Base-by-base conservation (phyloP, 257 asterid species). In the Solanum neorickii region DNA sequence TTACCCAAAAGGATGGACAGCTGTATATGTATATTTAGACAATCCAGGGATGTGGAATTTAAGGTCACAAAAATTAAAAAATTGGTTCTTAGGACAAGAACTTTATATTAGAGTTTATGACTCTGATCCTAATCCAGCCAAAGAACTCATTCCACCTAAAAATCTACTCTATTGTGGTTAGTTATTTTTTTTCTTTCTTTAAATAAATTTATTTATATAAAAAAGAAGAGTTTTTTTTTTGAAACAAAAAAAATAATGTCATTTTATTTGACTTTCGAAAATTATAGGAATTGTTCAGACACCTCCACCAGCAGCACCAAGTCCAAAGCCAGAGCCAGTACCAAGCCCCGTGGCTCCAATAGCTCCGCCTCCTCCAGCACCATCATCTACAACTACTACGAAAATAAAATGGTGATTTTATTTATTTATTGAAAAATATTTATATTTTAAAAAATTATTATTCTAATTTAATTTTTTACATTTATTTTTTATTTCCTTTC, bases 21-120 rank as follows among this genome's bases (percentile, higher is more conserved):
- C 98, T 29, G 93, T 93, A 18, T 95, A 90, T 46, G 96, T 89
- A 68, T 94, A 91, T 86, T 68, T 95, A 84, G 97, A 94, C 83
- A 95, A 95, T 77, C 95, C 96, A n/a, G 98, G 98, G 47, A 95
- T 95, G 95, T 95, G 98, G 98, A 95, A 95, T 87, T 88, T 95
- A 87, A 94, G 98, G 90, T 94, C 98, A 70, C 95, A 95, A 87
- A 87, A 90, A 41, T 68, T 94, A 37, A 78, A 84, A 82, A 84
- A 87, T 27, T 94, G 96, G 98, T 94, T 90, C 59, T 88, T 92
- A 37, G 98, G 98, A 13, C 95, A 94, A 90, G 98, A 95, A 85
- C 94, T 94, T 84, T 95, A 95, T 82, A 86, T 94, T n/a, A 91
- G 98, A 82, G 98, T 95, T 86, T 86, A 86, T 87, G 96, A 95